These are phyloP conservation scores for Fraxinus quadrangulata DNA, from an alignment of 257 asterid species.

Conservation along the genomic window DNA sequence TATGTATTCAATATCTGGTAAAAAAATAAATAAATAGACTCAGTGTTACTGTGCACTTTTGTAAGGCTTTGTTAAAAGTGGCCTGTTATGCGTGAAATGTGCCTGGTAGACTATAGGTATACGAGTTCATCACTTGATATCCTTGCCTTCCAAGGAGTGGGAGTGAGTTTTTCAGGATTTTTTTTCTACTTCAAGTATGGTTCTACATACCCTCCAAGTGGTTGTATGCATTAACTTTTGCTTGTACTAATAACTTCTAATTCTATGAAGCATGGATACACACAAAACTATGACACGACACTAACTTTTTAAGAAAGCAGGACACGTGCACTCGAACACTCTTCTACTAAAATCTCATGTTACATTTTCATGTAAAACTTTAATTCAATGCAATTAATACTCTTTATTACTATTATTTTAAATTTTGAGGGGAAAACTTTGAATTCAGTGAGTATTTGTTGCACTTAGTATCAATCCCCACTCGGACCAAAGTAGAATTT, in stretches of 20 bases:
- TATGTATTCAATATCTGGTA: no score
- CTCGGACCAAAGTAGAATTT: no score
- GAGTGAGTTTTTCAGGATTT: neutral
- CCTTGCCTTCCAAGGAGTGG: neutral
- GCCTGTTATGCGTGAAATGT: neutral
- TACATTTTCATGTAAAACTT: neutral
- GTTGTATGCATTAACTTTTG: neutral
- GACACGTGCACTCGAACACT: no score
- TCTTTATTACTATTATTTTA: neutral
- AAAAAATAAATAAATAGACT: no score
- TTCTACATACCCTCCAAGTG: neutral
- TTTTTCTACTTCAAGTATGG: neutral
- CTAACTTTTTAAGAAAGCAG: neutral
- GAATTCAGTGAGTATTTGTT: neutral
- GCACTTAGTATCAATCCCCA: neutral
- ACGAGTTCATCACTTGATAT: neutral
- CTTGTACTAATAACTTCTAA: neutral
- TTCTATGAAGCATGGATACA: neutral
- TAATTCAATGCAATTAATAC: neutral
- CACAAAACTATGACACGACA: neutral
- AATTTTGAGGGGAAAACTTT: neutral
- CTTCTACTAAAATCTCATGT: no score
- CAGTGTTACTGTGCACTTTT: neutral
- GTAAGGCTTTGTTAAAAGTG: neutral
- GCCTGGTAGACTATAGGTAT: neutral